Evolutionary conservation across 2,329 filamentous ascomycete genomes (phyloP), one percentile per base, ranked within the genome.

Genomic region (Aspergillus sp.): DNA sequence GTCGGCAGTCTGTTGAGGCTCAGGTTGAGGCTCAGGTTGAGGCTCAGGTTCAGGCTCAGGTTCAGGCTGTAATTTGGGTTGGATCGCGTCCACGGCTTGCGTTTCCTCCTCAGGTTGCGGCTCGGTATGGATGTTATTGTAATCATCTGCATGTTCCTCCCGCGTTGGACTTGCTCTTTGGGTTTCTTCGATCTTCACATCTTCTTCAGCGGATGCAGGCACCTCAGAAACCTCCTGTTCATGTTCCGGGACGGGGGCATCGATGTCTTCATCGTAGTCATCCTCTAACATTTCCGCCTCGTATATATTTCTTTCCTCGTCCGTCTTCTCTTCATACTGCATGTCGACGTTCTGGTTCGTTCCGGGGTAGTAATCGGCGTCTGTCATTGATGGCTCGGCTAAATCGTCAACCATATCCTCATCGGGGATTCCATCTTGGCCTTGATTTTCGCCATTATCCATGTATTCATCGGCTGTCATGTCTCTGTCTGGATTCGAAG

Each of bases 401-500:
- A 75, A 67, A 55, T 78, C 79, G 55, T 80, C 73, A 62, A 75
- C 74, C 73, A 80, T 76, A 65, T 81, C 78, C 48, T 80, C 79
- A 67, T 81, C 74, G 42, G 71, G 69, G 8, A 64, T 62, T 12
- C 48, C 63, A 32, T 72, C 68, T 20, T 68, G 63, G 13, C 68
- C 66, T 30, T 70, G 68, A 34, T 73, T 71, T 13, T 66, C 69
- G 4, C 68, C 63, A 20, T 62, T 68, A 59, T 64, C 73, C 58
- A 65, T 65, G 57, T 60, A 74, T 20, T 78, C 68, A 63, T 79
- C 71, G 45, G 71, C 74, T 57, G 74, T 75, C 68, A 76, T 72
- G 44, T 73, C 71, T 55, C 76, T 74, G 62, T 88, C 85, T 63
- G 84, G 80, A 48, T 84, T 76, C 53, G 85, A 83, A 57, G 79